Percentiles rank a stretch among this genome's conserved stretches.
Conservation (phyloP, 768 basidiomycete species). For the Pulveroboletus ravenelii region DNA sequence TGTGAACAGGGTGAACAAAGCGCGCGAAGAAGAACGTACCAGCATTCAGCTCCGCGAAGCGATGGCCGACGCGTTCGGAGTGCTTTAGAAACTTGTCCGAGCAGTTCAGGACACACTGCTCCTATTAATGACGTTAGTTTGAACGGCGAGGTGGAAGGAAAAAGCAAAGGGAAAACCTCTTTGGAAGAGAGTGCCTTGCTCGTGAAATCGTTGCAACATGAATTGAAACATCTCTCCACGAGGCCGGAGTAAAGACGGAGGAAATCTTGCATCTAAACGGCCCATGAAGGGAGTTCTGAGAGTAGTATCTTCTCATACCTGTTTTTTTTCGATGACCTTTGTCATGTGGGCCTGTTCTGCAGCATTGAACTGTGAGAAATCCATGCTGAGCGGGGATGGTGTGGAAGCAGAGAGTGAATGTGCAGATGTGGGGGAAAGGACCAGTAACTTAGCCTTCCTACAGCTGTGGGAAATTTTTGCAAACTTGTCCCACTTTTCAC, state of each 20-base stretch:
- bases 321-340: slow-evolving; percentile 92
- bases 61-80: slow-evolving; percentile 86
- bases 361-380: slow-evolving; percentile 83
- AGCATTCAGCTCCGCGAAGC: slow-evolving; percentile 89
- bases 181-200: slow-evolving; percentile 89
- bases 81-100: slow-evolving; percentile 98
- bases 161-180: slow-evolving; percentile 53
- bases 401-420: neutral
- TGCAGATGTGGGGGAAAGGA: no score
- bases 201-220: slow-evolving; percentile 96
- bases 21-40: slow-evolving; percentile 46
- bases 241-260: slow-evolving; percentile 90
- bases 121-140: slow-evolving; percentile 43
- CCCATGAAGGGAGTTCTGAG: slow-evolving; percentile 5
- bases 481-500: no score
- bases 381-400: slow-evolving; percentile 49
- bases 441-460: no score
- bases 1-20: neutral
- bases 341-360: slow-evolving; percentile 97
- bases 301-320: slow-evolving; percentile 46
- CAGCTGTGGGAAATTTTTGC: no score
- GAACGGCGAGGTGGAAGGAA: neutral
- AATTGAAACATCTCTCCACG: slow-evolving; percentile 93
- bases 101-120: slow-evolving; percentile 88
- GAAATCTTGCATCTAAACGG: slow-evolving; percentile 93